Evolutionary conservation across 1,139 yeast genomes (phyloP), one percentile per base, ranked within the genome.

Genomic region (Debaryomycetaceae sp.): DNA sequence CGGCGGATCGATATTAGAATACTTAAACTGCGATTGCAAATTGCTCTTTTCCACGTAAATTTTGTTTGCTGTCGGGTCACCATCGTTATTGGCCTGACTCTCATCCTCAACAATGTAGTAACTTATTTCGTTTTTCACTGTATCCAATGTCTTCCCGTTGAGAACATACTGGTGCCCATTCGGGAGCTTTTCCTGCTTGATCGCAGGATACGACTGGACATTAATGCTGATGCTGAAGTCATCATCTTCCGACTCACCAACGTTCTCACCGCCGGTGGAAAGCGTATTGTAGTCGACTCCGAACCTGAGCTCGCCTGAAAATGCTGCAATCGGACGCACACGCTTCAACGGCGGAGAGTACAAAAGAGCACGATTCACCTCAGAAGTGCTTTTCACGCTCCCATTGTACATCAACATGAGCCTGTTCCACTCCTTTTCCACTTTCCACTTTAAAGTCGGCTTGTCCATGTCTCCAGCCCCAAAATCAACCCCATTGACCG

Each of bases 151-250:
- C 6, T 43, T 31, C 17, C 39, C 40, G 17, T 53, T 55, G 4
- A 58, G 45, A 2, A 58, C 44, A 41, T 61, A 71, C 34, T 66
- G 67, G 41, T 66, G 70, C n/a, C 65, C 59, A 11, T 51, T 48
- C 9, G 59, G 53, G 6, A 54, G 39, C 9, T 61, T 53, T 5
- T 81, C 83, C 1, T 59, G 51, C 45, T 80, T 77, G 0, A 77
- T 74, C 5, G 84, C 83, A 0, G 92, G 87, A 50, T 65, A 86
- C 0, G 84, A 81, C 48, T 83, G 87, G 0, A 84, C 81, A 14
- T 63, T 59, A n/a, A 80, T 59, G n/a, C 53, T 42, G 3, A 71
- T 18, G 40, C 55, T 49, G 5, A 45, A 45, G 30, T 40, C 24
- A 38, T 30, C 22, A 36, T 29, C 33, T 6, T 24, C 33, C 16